Base-by-base conservation (phyloP, 2,329 filamentous ascomycete species). In the Teratosphaeria zuluensis region DNA sequence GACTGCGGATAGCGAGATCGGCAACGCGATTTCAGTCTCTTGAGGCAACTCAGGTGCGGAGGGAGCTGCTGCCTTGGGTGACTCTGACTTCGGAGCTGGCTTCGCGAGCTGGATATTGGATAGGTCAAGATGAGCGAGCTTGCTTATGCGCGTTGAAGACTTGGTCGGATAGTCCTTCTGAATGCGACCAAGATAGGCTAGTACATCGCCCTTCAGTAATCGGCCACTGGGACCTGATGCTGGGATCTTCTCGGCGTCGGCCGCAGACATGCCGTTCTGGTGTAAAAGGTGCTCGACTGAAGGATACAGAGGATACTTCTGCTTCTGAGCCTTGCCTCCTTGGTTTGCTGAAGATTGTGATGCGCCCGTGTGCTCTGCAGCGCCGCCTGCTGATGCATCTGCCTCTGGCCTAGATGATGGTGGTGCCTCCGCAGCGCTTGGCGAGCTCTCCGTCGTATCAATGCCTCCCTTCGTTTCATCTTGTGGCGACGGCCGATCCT, bases 161-260 rank as follows among this genome's bases (percentile, higher is more conserved):
- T 84, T 79, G 24, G 83, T 81, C 1, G 92, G 88, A 65, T 89
- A 88, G 60, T 85, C 80, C 63, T 85, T 78, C 61, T 86, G 79
- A 69, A 96, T 90, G 66, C 81, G 79, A 62, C 94, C 94, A 16
- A 97, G 75, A 74, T 92, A 94, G 54, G 91, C 92, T 57, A 99
- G 84, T 6, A 99, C 87, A 71, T 99, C 94, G 58, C 94, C 94
- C 81, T 99, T 99, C 62, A 99, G 81, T 57, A 99, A 80, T 61
- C 94, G 86, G 59, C 92, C 91, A 68, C 86, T 86, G 32, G 94
- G 94, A 28, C 94, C 94, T 21, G 89, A 92, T 5, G 91, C 88
- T 56, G 85, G 88, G 73, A 97, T 96, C 73, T 89, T 87, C 74
- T 84, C 80, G 56, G 91, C 80, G 60, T 91, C 89, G 53, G 86